Percentiles rank a stretch among this genome's conserved stretches.
Conservation (phyloP, 768 basidiomycete genomes). For the Cubamyces sp. region DNA sequence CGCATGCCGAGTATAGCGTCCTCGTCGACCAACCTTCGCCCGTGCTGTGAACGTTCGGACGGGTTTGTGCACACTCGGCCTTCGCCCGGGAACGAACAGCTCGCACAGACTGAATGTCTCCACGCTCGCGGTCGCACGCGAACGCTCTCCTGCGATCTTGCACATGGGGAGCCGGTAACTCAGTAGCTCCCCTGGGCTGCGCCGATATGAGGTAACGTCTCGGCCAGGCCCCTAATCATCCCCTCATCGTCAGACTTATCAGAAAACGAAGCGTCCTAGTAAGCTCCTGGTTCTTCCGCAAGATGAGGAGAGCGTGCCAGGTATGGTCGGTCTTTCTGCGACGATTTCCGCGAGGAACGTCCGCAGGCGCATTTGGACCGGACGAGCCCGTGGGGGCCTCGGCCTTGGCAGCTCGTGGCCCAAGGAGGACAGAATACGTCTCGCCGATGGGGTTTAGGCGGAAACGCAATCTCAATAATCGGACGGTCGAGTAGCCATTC, state of each 20-base stretch:
- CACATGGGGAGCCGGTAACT: constrained; percentile 9
- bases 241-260: background rate
- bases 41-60: background rate
- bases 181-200: constrained; percentile 10
- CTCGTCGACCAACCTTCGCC: background rate
- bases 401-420: background rate
- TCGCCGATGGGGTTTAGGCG: background rate
- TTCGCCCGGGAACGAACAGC: background rate
- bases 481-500: background rate
- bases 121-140: constrained; percentile 5
- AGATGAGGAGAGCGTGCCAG: background rate
- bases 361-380: background rate
- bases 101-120: background rate
- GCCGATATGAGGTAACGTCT: background rate
- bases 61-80: background rate
- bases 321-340: background rate
- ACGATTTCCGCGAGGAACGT: background rate
- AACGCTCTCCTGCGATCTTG: constrained; percentile 17
- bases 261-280: background rate
- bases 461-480: background rate
- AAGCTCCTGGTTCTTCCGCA: constrained; percentile 9
- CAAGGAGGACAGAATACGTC: background rate
- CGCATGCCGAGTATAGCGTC: constrained; percentile 12
- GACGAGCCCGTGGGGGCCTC: background rate
- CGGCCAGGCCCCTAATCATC: background rate